phyloP scores from a whole-genome alignment of 2,329 filamentous ascomycete species.

The Curvularia lunata region DNA sequence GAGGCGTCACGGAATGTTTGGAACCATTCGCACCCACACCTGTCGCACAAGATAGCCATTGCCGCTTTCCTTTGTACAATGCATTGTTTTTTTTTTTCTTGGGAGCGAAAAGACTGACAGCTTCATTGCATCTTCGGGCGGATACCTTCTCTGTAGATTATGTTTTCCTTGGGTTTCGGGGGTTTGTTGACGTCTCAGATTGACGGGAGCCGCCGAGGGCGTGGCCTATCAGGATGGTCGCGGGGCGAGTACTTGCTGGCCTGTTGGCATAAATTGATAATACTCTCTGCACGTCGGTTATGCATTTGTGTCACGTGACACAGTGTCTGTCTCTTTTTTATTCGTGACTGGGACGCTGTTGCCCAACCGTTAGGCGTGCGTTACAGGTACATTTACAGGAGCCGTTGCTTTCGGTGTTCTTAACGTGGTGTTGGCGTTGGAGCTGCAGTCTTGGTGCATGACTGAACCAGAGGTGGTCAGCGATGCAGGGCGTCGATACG shows the following conservation, averaged over 20 bases:
- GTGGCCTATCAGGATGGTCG: not conserved
- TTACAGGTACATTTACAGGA: not conserved
- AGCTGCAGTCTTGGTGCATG: not conserved
- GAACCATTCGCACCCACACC: constrained; percentile 15
- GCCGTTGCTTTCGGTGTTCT: not conserved
- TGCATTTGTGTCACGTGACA: not conserved
- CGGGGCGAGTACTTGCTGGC: not conserved
- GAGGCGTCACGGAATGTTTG: constrained; percentile 34
- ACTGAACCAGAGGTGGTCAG: not conserved
- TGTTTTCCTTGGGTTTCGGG: constrained; percentile 17
- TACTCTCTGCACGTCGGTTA: not conserved
- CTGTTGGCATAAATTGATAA: constrained; percentile 1
- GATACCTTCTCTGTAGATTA: constrained; percentile 29
- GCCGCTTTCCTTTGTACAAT: constrained; percentile 21
- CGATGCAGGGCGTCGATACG: not conserved
- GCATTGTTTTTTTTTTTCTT: constrained; percentile 3
- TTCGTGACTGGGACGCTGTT: not conserved
- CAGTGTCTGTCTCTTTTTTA: not conserved
- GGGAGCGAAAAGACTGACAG: constrained; percentile 13
- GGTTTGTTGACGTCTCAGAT: constrained; percentile 6
- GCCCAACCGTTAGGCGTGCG: not conserved
- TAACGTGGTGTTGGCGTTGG: not conserved
- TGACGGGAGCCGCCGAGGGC: not conserved
- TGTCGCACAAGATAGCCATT: constrained; percentile 20
- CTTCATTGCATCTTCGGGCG: constrained; percentile 32